phyloP scores from a whole-genome alignment of 768 basidiomycete genomes.

The Xerocomellus amylosporus region DNA sequence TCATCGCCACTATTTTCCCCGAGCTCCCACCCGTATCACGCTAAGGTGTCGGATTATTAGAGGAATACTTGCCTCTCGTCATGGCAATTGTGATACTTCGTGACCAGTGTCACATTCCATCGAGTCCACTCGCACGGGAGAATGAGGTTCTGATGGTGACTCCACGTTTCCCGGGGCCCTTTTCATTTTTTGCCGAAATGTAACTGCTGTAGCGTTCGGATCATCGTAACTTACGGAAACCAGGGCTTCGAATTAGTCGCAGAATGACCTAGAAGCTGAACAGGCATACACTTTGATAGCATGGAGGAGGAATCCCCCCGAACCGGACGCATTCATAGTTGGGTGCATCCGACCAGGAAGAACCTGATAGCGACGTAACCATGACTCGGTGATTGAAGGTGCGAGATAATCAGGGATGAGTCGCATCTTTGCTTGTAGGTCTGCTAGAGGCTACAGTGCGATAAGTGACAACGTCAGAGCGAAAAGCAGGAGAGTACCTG shows the following conservation, averaged over 20 bases:
- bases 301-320: slow-evolving; percentile 85
- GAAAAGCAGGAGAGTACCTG: slow-evolving; percentile 47
- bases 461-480: slow-evolving; percentile 5
- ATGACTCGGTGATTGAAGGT: slow-evolving; percentile 80
- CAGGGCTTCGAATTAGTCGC: background rate
- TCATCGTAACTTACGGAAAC: slow-evolving; percentile 55
- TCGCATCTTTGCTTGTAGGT: slow-evolving; percentile 71
- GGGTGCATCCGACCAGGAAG: slow-evolving; percentile 98
- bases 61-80: background rate
- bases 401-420: slow-evolving; percentile 65
- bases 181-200: slow-evolving; percentile 42
- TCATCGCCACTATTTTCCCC: slow-evolving; percentile 61
- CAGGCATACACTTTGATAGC: slow-evolving; percentile 75
- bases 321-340: slow-evolving; percentile 84
- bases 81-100: background rate
- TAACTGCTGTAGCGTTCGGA: slow-evolving; percentile 54
- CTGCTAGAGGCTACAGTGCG: slow-evolving; percentile 59
- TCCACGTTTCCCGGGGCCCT: slow-evolving; percentile 10
- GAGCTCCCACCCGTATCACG: slow-evolving; percentile 33
- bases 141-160: slow-evolving; percentile 2
- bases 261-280: background rate
- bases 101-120: background rate
- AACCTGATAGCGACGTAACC: slow-evolving; percentile 89
- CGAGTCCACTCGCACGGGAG: slow-evolving; percentile 18
- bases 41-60: background rate